Percentiles rank a stretch among this genome's conserved stretches.
Conservation (phyloP, 2,329 filamentous ascomycete genomes). For the Ceratocystis lukuohia region DNA sequence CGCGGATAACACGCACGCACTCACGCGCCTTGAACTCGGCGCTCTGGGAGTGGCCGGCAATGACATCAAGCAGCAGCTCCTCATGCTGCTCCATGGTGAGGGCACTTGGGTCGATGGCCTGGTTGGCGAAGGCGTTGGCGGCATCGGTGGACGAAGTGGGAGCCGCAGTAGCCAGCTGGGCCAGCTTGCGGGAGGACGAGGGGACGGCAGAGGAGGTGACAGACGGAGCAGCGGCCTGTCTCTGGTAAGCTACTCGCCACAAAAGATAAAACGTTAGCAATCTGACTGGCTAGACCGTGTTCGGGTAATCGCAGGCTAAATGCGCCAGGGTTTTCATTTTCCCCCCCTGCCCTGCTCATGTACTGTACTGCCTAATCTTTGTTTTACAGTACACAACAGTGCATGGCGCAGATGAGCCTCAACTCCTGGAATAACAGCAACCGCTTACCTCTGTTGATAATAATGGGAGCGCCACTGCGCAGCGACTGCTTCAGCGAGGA, state of each 20-base stretch:
- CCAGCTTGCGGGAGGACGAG: conserved; percentile 10
- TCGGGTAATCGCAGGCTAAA: neutral
- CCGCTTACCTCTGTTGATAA: conserved; percentile 1
- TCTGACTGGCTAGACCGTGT: neutral
- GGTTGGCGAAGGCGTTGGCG: conserved; percentile 12
- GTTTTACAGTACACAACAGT: neutral
- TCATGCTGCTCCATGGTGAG: conserved; percentile 15
- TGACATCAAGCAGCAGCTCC: conserved; percentile 18
- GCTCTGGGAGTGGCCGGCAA: conserved; percentile 13
- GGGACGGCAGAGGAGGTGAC: neutral
- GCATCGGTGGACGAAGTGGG: conserved; percentile 7
- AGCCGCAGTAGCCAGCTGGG: conserved; percentile 14
- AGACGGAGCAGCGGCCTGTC: neutral
- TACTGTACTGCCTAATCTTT: neutral
- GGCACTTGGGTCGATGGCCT: conserved; percentile 10
- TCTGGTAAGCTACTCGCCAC: conserved; percentile 6
- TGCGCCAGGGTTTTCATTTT: neutral
- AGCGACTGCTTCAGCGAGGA: conserved; percentile 4
- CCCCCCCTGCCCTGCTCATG: neutral
- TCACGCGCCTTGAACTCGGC: conserved; percentile 16
- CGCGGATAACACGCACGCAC: conserved; percentile 18
- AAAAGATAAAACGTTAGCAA: neutral
- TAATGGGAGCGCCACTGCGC: neutral
- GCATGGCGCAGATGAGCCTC: neutral
- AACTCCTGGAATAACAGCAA: neutral